A percentile compares a stretch with the other conserved stretches of the same genome.
These are phyloP conservation scores for Fusarium torreyae DNA, from an alignment of 2,329 filamentous ascomycete species.

Conservation along the genomic window DNA sequence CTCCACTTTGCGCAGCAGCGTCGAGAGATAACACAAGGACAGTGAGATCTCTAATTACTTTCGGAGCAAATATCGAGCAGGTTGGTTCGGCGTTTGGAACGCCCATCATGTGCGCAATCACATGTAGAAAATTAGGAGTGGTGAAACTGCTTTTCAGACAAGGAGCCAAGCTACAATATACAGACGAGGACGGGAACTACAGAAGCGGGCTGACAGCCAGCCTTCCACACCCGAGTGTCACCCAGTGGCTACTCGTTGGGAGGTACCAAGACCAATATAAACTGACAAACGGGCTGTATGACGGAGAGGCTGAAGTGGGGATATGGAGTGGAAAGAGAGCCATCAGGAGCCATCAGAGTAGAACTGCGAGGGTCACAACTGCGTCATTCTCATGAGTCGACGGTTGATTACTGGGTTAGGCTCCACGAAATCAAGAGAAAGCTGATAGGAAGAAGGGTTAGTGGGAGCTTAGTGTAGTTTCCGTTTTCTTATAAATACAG, in stretches of 20 bases:
- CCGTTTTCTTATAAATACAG: too few species aligned
- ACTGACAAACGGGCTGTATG: neutral
- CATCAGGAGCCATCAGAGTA: neutral
- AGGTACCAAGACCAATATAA: conserved; percentile 13
- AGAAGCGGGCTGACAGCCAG: neutral
- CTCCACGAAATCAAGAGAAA: neutral
- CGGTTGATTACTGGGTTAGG: neutral
- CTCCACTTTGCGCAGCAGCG: neutral
- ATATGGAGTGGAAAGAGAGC: neutral
- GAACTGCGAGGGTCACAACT: neutral
- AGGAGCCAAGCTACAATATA: neutral
- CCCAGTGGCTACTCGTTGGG: conserved; percentile 8
- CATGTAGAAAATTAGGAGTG: neutral
- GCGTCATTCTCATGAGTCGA: neutral
- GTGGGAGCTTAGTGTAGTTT: neutral
- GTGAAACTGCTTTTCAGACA: neutral
- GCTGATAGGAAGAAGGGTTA: neutral
- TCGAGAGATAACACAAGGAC: accelerated
- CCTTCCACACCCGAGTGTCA: neutral
- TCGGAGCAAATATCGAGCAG: neutral
- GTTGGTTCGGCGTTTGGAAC: neutral
- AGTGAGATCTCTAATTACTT: neutral
- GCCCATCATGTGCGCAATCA: neutral
- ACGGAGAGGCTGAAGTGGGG: neutral
- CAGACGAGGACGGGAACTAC: neutral